phyloP scores from a whole-genome alignment of 805 yeast species.

The Hemisphaericaspora nanyangensis region DNA sequence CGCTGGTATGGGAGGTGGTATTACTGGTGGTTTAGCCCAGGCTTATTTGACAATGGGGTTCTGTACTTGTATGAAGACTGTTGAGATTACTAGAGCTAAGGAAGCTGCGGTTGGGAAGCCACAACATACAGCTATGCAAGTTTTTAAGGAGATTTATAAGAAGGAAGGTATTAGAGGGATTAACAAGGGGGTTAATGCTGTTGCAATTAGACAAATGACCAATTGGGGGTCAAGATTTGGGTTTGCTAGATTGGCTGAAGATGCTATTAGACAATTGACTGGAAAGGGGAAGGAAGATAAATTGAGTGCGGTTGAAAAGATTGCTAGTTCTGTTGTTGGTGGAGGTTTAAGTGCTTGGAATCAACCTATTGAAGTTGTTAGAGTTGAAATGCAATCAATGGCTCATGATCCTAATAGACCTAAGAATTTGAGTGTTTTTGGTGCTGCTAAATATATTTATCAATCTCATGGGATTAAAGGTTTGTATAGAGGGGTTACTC shows the following conservation, averaged over 20 bases:
- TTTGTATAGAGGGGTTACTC: slow-evolving; percentile 92
- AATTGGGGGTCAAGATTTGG: slow-evolving; percentile 99
- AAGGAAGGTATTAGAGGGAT: slow-evolving; percentile 92
- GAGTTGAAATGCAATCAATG: slow-evolving; percentile 97
- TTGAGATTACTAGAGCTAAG: slow-evolving; percentile 90
- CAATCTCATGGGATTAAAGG: slow-evolving; percentile 81
- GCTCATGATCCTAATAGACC: slow-evolving; percentile 95
- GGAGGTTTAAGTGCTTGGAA: slow-evolving; percentile 99
- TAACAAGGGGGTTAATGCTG: slow-evolving; percentile 97
- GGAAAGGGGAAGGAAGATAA: slow-evolving; percentile 57
- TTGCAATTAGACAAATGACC: slow-evolving; percentile 97
- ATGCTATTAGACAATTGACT: slow-evolving; percentile 60
- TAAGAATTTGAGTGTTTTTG: slow-evolving; percentile 73
- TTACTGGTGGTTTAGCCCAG: slow-evolving; percentile 94
- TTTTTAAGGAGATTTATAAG: slow-evolving; percentile 76
- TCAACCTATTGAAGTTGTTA: slow-evolving; percentile 96
- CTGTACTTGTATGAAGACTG: slow-evolving; percentile 99
- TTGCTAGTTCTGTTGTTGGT: slow-evolving; percentile 83
- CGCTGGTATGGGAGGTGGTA: slow-evolving; percentile 94
- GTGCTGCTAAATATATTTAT: slow-evolving; percentile 81
- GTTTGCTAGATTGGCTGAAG: slow-evolving; percentile 87
- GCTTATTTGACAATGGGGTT: slow-evolving; percentile 96
- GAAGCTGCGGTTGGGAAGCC: slow-evolving; percentile 60
- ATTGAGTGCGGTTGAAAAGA: slow-evolving; percentile 74
- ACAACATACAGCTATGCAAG: slow-evolving; percentile 73